Evolutionary conservation across 306 rosid genomes (phyloP), one percentile per base, ranked within the genome.

Genomic region (Mucuna pruriens): DNA sequence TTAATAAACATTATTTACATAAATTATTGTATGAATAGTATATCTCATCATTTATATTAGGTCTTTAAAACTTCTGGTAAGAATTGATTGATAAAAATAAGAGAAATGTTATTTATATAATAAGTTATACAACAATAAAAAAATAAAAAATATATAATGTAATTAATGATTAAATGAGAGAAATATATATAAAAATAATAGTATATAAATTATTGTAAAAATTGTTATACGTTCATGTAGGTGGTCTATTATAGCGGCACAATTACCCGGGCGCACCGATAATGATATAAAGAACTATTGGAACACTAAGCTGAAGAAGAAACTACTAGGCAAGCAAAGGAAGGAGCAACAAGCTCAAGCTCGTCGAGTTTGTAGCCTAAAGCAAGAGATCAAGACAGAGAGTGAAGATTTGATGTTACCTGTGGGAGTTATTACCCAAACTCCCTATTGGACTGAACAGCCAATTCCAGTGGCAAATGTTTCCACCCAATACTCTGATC

Each of bases 231-330:
- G n/a, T n/a, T n/a, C n/a, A n/a, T n/a, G 23, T n/a, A 94, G 98
- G 90, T 94, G 98, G 98, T 94, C 98, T 2, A 87, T 94, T 39
- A 94, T 94, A 63, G 98, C 98, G 58, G 94, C 94, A 0, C 97
- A 92, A 16, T 88, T 94, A 82, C 98, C 95, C 0, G 98, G 98
- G 49, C 86, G 97, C 71, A 94, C 98, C 0, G 97, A 94, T 78
- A 94, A 94, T 49, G 98, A 94, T 52, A 90, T 94, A 45, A 94
- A 94, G 85, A 94, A 94, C 69, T 88, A 94, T 49, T 94, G 98
- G 98, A 94, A 94, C 83, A 92, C 98, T 0, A 90, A 84, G 79
- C 85, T 94, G 81, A 94, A 94, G 95, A 94, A 94, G 81, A 94
- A 94, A 90, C 95, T 90, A 8, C 34, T 90, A 2, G 92, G 90